Percentiles rank a stretch among this genome's conserved stretches.
These are phyloP conservation scores for Bombardia bombarda DNA, from an alignment of 495 filamentous ascomycete species.

Conservation along the genomic window DNA sequence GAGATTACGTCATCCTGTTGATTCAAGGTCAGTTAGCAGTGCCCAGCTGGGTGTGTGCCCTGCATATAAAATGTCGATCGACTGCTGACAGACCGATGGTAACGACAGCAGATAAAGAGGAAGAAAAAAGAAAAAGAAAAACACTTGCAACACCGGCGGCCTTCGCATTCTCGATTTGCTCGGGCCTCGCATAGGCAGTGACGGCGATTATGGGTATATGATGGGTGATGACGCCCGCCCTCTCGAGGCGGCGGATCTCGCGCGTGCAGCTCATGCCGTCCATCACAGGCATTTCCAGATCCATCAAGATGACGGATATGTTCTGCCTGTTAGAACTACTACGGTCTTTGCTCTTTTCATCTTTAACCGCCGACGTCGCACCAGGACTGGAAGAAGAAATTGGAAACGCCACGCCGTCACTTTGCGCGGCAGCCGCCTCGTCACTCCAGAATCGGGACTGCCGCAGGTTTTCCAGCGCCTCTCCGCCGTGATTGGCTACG, in stretches of 20 bases:
- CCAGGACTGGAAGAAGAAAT: no score
- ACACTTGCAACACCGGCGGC: conserved; percentile 42
- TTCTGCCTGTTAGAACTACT: conserved; percentile 11
- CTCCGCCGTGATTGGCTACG: conserved; percentile 72
- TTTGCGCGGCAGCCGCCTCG: conserved; percentile 7
- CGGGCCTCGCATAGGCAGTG: conserved; percentile 66
- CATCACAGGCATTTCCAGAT: conserved; percentile 85
- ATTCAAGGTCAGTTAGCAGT: conserved; percentile 28
- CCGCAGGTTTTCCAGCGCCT: conserved; percentile 52
- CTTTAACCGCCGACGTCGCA: background rate
- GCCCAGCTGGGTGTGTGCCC: conserved; percentile 1
- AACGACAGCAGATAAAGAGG: no score
- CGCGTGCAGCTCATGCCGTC: conserved; percentile 68
- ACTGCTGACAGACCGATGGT: no score
- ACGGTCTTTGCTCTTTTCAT: conserved; percentile 23
- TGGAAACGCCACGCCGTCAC: no score
- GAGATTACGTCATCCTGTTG: conserved; percentile 67
- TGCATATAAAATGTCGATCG: no score
- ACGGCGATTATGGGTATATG: conserved; percentile 75
- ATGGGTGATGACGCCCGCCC: conserved; percentile 36
- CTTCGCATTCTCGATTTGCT: conserved; percentile 52
- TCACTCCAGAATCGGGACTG: conserved; percentile 39
- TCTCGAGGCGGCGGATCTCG: conserved; percentile 59
- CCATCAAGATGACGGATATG: conserved; percentile 69
- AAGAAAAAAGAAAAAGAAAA: conserved; percentile 18